Evolutionary conservation across 495 filamentous ascomycete species (phyloP).

Genomic region (Apodospora peruviana): DNA sequence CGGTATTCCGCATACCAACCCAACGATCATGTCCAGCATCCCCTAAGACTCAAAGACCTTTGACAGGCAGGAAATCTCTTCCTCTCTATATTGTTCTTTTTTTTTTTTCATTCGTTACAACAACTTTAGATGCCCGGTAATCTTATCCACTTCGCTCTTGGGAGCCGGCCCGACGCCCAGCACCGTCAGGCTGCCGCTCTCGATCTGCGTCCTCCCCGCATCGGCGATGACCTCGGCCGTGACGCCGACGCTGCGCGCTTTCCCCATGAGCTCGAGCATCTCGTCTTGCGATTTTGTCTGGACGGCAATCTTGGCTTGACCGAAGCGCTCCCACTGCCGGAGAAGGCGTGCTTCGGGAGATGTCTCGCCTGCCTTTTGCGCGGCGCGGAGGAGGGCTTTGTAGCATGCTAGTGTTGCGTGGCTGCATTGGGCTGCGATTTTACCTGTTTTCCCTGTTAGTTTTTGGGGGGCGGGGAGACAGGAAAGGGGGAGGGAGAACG

Average conservation of each 20-base stretch:
- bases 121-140: constrained; percentile 86
- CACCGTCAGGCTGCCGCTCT: constrained; percentile 83
- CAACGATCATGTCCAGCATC: background rate
- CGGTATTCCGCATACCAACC: too few species aligned
- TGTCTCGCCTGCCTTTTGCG: constrained; percentile 33
- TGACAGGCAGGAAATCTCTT: background rate
- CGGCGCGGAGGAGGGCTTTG: constrained; percentile 63
- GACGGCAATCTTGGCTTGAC: constrained; percentile 89
- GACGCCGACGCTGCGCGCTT: constrained; percentile 76
- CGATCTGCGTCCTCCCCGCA: constrained; percentile 96
- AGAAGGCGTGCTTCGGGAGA: constrained; percentile 59
- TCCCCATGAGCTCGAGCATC: constrained; percentile 66
- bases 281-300: constrained; percentile 83
- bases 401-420: constrained; percentile 97
- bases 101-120: constrained; percentile 41
- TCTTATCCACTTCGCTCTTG: constrained; percentile 75
- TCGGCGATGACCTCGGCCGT: constrained; percentile 86
- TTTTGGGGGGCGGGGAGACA: background rate
- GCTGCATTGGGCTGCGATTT: constrained; percentile 94
- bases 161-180: constrained; percentile 85
- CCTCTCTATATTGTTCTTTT: background rate
- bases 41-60: background rate
- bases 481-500: background rate
- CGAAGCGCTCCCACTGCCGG: constrained; percentile 72
- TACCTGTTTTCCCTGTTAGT: constrained; percentile 54